Evolutionary conservation across 2,329 filamentous ascomycete species (phyloP).

Genomic region (Cephalotrichum gorgonifer): DNA sequence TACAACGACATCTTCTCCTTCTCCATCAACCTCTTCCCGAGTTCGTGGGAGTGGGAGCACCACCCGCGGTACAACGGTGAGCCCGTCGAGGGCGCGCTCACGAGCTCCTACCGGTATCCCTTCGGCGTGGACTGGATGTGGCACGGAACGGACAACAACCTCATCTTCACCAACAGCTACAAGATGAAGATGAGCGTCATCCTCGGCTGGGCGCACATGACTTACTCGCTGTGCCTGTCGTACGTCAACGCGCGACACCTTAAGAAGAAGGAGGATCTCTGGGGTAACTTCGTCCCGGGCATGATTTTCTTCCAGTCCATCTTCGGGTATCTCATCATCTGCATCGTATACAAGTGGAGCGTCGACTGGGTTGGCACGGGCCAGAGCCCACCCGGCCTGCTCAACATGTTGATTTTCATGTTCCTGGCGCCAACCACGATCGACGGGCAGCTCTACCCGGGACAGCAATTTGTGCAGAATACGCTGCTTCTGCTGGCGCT

Average conservation of each 20-base stretch:
- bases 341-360: slow-evolving; percentile 95
- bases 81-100: slow-evolving; percentile 56
- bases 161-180: slow-evolving; percentile 95
- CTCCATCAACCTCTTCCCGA: slow-evolving; percentile 78
- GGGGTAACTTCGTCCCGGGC: slow-evolving; percentile 92
- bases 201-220: slow-evolving; percentile 97
- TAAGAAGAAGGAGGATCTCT: slow-evolving; percentile 89
- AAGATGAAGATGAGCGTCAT: slow-evolving; percentile 99
- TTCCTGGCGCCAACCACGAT: slow-evolving; percentile 76
- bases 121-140: slow-evolving; percentile 94
- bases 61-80: slow-evolving; percentile 49
- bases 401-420: slow-evolving; percentile 99
- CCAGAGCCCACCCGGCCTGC: slow-evolving; percentile 67
- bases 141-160: slow-evolving; percentile 91
- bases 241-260: slow-evolving; percentile 93
- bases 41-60: slow-evolving; percentile 73
- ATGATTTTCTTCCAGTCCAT: slow-evolving; percentile 99
- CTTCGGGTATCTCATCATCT: slow-evolving; percentile 89
- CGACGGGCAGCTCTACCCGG: slow-evolving; percentile 65
- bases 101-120: slow-evolving; percentile 74
- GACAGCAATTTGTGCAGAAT: slow-evolving; percentile 68
- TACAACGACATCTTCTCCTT: slow-evolving; percentile 98
- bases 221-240: slow-evolving; percentile 87
- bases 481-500: slow-evolving; percentile 74
- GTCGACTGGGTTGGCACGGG: slow-evolving; percentile 65